These are phyloP conservation scores for Pleoardoris graminearum DNA, from an alignment of 2,329 filamentous ascomycete species.

Conservation along the genomic window DNA sequence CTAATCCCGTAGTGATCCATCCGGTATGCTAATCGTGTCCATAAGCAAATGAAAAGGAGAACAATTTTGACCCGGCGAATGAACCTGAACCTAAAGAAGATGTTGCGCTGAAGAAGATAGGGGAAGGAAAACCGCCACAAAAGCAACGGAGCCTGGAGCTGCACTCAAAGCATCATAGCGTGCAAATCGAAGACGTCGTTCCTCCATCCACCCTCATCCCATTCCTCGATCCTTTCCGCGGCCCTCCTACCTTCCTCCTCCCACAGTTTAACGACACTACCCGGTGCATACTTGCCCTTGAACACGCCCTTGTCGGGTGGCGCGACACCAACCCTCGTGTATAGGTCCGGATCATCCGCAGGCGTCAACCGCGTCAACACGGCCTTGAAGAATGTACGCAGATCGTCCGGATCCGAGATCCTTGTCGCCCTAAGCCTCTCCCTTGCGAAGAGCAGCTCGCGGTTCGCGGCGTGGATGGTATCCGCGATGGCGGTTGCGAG, in stretches of 20 bases:
- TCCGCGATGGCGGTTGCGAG: conserved; percentile 72
- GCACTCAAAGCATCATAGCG: conserved; percentile 34
- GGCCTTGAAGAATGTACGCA: conserved; percentile 81
- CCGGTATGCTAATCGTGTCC: too few relatives aligned
- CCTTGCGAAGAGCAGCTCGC: conserved; percentile 82
- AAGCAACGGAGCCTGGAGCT: background rate
- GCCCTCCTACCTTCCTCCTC: conserved; percentile 74
- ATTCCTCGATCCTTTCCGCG: conserved; percentile 73
- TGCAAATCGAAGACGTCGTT: conserved; percentile 77
- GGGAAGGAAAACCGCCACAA: background rate
- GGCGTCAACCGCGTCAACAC: conserved; percentile 76
- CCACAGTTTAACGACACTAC: conserved; percentile 88
- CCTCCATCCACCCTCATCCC: conserved; percentile 73
- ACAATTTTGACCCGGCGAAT: too few relatives aligned
- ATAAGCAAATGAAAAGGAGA: too few relatives aligned
- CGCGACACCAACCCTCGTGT: conserved; percentile 71
- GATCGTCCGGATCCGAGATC: conserved; percentile 77
- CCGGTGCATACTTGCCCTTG: conserved; percentile 82
- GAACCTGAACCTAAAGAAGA: too few relatives aligned
- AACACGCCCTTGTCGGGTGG: conserved; percentile 69
- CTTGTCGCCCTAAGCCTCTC: conserved; percentile 84
- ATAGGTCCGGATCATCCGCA: conserved; percentile 73
- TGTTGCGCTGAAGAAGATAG: background rate
- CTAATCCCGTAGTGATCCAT: too few relatives aligned
- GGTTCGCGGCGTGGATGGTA: conserved; percentile 72